Base-by-base conservation (phyloP, 2,329 filamentous ascomycete species). In the Venturiaceae sp. region DNA sequence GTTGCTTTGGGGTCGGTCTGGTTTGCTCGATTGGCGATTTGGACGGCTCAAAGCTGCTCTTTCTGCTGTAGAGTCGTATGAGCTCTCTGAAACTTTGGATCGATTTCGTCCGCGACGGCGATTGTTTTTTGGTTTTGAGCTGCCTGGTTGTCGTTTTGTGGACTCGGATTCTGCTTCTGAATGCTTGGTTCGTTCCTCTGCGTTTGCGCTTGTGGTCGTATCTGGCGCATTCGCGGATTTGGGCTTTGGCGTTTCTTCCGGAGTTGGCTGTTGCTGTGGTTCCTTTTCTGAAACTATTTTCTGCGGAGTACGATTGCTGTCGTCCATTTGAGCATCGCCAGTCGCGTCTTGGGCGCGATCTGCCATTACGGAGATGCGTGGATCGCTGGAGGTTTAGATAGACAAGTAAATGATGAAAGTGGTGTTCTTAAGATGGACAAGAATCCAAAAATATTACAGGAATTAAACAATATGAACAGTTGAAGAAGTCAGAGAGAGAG, bases 241-340 rank as follows among this genome's bases (percentile, higher is more conserved):
- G 64, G 74, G 74, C 61, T 72, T 70, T 63, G 69, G 69, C 62
- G 72, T 74, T 32, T 66, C 63, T 33, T 70, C 70, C 64, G 75
- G 76, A 61, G 75, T 78, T 60, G 75, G 72, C 66, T 73, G 70
- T 65, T 76, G 75, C 70, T 77, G 64, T 69, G 74, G 64, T 75
- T 74, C 70, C 56, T 69, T 66, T 69, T 77, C 77, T 62, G 67
- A 67, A 65, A 75, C 74, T 63, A 78, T 68, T 71, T 79, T 79
- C 69, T 77, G 75, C 37, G 76, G 76, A 60, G 74, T 73, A 66
- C 74, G 75, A 68, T 75, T 78, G 64, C 73, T 71, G 64, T 72
- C 74, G 71, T 74, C 71, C 63, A 65, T 62, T 65, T 61, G 64
- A 62, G 64, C 55, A 37, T 37, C 19, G 8, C 23, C 19, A 36